A percentile compares a stretch with the other conserved stretches of the same genome.
Evolutionary conservation across 306 rosid genomes (phyloP).

Genomic region (Lithocarpus polystachyus): DNA sequence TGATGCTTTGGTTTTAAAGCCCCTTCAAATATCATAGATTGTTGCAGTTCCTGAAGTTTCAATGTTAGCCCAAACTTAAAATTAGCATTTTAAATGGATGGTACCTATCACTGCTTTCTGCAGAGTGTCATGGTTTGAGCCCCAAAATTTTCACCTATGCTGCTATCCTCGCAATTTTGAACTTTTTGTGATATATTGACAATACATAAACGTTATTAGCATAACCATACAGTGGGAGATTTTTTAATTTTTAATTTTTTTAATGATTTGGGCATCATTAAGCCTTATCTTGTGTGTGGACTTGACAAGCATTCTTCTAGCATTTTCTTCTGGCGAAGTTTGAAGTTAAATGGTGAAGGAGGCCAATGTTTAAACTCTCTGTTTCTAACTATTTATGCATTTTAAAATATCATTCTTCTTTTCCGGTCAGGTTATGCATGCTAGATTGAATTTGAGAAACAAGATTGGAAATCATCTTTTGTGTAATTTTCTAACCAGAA

Average conservation of each 20-base stretch:
- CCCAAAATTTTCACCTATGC: neutral
- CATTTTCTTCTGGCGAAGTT: no score
- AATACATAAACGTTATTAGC: no score
- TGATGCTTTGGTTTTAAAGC: neutral
- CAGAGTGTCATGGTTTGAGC: neutral
- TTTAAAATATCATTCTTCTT: constrained; percentile 1
- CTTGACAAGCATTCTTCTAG: no score
- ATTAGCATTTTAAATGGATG: neutral
- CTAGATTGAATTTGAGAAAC: neutral
- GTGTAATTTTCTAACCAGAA: constrained; percentile 4
- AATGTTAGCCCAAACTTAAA: neutral
- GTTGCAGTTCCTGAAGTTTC: neutral
- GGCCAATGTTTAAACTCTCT: no score
- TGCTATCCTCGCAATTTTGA: no score
- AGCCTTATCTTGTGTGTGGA: no score
- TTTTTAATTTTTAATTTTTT: no score
- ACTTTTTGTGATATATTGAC: no score
- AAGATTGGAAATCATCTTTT: constrained; percentile 5
- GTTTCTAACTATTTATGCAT: neutral
- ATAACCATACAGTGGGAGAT: no score
- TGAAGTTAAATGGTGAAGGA: no score
- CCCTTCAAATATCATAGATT: neutral
- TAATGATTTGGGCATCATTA: no score
- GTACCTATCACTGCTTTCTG: neutral
- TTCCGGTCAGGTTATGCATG: neutral